phyloP scores from a whole-genome alignment of 495 filamentous ascomycete genomes.

The Penicillium taxi region DNA sequence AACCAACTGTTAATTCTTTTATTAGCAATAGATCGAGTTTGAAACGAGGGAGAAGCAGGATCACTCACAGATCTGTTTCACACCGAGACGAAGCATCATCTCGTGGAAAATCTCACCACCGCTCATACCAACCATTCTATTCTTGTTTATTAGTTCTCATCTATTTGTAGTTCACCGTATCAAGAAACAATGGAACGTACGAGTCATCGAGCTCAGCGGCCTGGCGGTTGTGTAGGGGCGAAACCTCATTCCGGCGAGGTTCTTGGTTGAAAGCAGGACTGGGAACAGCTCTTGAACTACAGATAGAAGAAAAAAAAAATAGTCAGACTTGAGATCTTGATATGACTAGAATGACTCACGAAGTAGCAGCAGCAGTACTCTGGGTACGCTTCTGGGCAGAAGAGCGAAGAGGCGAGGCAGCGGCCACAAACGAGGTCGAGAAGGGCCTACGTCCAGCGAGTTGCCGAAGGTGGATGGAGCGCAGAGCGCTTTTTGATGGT shows the following conservation, averaged over 20 bases:
- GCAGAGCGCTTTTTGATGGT: constrained; percentile 42
- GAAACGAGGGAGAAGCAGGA: constrained; percentile 1
- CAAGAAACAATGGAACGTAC: constrained; percentile 32
- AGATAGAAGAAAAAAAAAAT: constrained; percentile 9
- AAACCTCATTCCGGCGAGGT: constrained; percentile 52
- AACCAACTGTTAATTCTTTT: constrained; percentile 18
- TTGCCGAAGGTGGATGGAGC: constrained; percentile 34
- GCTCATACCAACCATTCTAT: constrained; percentile 84
- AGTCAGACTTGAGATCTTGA: constrained; percentile 11
- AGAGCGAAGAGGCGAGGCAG: constrained; percentile 41
- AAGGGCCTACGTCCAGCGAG: constrained; percentile 34
- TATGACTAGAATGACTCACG: constrained; percentile 27
- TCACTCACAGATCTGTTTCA: constrained; percentile 84
- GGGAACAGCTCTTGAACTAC: constrained; percentile 48
- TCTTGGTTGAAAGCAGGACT: constrained; percentile 67
- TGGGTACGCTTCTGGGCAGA: constrained; percentile 40
- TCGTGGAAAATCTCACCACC: constrained; percentile 98
- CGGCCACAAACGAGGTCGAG: constrained; percentile 33
- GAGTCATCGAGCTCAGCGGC: constrained; percentile 66
- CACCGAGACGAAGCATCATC: constrained; percentile 91
- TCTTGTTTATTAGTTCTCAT: constrained; percentile 11
- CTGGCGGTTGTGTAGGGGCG: constrained; percentile 56
- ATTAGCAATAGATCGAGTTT: constrained; percentile 1
- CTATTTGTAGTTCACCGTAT: background rate
- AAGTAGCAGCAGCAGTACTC: constrained; percentile 41